phyloP scores from a whole-genome alignment of 2,329 filamentous ascomycete species.

The Fusarium gaditjirri region DNA sequence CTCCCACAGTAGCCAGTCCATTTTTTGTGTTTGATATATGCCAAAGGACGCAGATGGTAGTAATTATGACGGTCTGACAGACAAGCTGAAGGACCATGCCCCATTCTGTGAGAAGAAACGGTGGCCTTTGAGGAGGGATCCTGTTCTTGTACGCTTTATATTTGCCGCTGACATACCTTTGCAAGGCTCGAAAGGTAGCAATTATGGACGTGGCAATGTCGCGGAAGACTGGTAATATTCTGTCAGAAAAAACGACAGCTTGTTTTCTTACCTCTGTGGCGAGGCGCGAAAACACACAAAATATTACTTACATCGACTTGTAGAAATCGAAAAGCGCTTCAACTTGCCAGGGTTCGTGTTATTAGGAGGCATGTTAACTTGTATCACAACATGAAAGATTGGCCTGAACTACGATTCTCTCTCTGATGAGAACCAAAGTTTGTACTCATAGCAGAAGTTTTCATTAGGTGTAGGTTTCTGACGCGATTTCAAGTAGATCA shows the following conservation, averaged over 20 bases:
- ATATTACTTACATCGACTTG: background rate
- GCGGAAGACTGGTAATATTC: background rate
- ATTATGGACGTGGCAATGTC: rapidly evolving
- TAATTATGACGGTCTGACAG: background rate
- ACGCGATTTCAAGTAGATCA: background rate
- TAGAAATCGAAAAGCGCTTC: background rate
- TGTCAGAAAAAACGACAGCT: background rate
- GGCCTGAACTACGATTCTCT: background rate
- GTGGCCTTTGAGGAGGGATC: background rate
- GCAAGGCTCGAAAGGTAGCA: rapidly evolving
- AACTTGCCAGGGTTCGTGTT: background rate
- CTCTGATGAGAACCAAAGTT: background rate
- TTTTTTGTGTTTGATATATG: background rate
- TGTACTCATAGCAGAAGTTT: background rate
- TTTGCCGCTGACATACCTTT: background rate
- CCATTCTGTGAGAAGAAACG: background rate
- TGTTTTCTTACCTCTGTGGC: too few species aligned
- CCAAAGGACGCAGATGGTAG: background rate
- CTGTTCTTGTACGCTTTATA: background rate
- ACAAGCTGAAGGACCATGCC: background rate
- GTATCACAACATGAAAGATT: background rate
- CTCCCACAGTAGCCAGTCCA: background rate
- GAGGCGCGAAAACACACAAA: rapidly evolving
- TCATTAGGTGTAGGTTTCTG: too few species aligned
- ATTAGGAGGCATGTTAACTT: background rate